Evolutionary conservation across 2,329 filamentous ascomycete genomes (phyloP), one percentile per base, ranked within the genome.

Genomic region (Pseudocercospora eumusae): DNA sequence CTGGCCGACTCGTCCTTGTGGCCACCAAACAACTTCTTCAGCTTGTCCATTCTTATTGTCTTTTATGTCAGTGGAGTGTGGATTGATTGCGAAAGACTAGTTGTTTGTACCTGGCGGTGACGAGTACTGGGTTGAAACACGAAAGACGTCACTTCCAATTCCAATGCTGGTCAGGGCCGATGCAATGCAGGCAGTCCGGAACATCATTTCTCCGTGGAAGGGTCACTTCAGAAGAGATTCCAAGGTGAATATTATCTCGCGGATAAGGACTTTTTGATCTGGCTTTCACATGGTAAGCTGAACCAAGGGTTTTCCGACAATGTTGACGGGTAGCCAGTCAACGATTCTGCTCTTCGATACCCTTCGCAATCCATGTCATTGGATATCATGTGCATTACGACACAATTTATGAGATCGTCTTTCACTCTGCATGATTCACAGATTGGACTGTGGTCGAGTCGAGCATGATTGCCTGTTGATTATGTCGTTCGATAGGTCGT

Each of bases 11-110:
- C 54, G 55, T 63, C 45, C 60, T 65, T 66, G 64, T 61, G 28
- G 53, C 57, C 45, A 25, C 66, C 62, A 49, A 68, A 63, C 54
- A 68, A 53, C 44, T 65, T 65, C 65, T 67, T 68, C 53, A 68
- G 52, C 56, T 68, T 68, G 53, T 68, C 66, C 66, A 68, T 68
- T 11, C 1, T 59, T 50, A 0, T 27, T n/a, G 10, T 28, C 15
- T 3, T 10, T 23, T 10, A 6, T n/a, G n/a, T 18, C 23, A 25
- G n/a, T 31, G 1, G 21, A 13, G 8, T 52, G 47, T 18, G 13
- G 7, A 6, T 6, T 15, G 4, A 10, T 9, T 31, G 47, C 15
- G 21, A n/a, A 28, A 27, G 13, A n/a, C 21, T 52, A 13, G 10
- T 31, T 28, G 23, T 20, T 52, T 31, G 47, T 52, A 25, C 11